Conservation (phyloP, 2,329 filamentous ascomycete genomes). For the Verticillium tricorpus region DNA sequence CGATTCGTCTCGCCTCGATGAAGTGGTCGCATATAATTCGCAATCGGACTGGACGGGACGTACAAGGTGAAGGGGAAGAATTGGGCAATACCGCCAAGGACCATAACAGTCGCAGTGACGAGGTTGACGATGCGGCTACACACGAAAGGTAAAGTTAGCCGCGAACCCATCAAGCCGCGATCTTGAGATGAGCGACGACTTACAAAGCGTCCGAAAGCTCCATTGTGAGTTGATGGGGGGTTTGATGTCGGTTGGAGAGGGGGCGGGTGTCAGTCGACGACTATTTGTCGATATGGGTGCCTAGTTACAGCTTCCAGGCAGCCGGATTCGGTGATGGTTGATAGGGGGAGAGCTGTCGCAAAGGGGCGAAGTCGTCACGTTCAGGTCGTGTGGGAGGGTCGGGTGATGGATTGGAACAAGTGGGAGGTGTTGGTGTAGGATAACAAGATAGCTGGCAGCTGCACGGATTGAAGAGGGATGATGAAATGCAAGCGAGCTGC, state of each 20-base stretch:
- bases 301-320: background rate
- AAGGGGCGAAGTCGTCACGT: background rate
- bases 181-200: slow-evolving; percentile 31
- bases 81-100: slow-evolving; percentile 75
- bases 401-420: background rate
- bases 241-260: background rate
- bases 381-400: background rate
- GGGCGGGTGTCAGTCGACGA: background rate
- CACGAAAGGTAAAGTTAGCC: background rate
- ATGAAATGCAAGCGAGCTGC: background rate
- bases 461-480: background rate
- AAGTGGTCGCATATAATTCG: background rate
- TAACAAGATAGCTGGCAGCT: background rate
- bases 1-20: background rate
- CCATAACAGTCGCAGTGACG: slow-evolving; percentile 78
- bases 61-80: slow-evolving; percentile 62
- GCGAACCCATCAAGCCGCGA: background rate
- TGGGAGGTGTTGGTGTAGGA: background rate
- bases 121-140: slow-evolving; percentile 91
- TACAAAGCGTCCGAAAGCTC: slow-evolving; percentile 92
- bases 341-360: background rate
- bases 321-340: background rate
- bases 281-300: background rate
- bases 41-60: slow-evolving; percentile 23
- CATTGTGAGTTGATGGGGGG: slow-evolving; percentile 49